Conservation (phyloP, 2,329 filamentous ascomycete genomes). For the Periglandula ipomoeae region DNA sequence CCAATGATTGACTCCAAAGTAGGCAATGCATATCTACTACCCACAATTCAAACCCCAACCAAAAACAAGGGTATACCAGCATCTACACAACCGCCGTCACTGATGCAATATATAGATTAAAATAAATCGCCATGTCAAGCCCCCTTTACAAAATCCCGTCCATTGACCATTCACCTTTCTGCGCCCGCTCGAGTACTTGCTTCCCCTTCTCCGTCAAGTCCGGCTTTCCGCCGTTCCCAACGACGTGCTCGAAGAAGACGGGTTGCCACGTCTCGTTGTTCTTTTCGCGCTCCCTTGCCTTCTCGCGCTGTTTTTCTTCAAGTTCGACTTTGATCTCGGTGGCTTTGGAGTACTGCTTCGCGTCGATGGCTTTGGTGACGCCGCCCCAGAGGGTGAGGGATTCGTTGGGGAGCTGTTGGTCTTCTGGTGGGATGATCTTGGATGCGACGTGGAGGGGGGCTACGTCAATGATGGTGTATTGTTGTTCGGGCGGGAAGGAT, state of each 20-base stretch:
- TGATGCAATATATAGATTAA: neutral
- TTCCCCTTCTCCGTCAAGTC: slow-evolving; percentile 45
- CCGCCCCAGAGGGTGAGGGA: slow-evolving; percentile 78
- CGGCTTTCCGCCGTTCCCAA: slow-evolving; percentile 46
- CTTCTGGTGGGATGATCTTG: slow-evolving; percentile 69
- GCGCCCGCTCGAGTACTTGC: slow-evolving; percentile 40
- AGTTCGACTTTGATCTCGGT: slow-evolving; percentile 84
- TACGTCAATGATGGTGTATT: slow-evolving; percentile 77
- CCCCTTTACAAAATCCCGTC: slow-evolving; percentile 30
- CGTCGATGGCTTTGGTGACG: slow-evolving; percentile 76
- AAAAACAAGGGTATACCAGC: neutral
- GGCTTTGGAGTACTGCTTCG: slow-evolving; percentile 75
- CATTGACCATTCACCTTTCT: slow-evolving; percentile 43
- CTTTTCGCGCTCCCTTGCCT: slow-evolving; percentile 69
- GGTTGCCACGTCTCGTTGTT: slow-evolving; percentile 66
- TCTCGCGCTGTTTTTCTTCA: slow-evolving; percentile 80
- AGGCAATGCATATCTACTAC: too few species aligned
- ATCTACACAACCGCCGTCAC: neutral
- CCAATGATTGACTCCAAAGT: too few species aligned
- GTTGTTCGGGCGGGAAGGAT: slow-evolving; percentile 43
- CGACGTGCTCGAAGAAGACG: slow-evolving; percentile 68
- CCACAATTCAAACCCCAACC: neutral
- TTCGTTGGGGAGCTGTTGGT: slow-evolving; percentile 80
- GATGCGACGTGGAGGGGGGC: slow-evolving; percentile 69
- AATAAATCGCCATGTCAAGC: too few species aligned